A percentile compares a stretch with the other conserved stretches of the same genome.
Conservation (phyloP, 2,329 filamentous ascomycete genomes). For the Albifimbria verrucaria region DNA sequence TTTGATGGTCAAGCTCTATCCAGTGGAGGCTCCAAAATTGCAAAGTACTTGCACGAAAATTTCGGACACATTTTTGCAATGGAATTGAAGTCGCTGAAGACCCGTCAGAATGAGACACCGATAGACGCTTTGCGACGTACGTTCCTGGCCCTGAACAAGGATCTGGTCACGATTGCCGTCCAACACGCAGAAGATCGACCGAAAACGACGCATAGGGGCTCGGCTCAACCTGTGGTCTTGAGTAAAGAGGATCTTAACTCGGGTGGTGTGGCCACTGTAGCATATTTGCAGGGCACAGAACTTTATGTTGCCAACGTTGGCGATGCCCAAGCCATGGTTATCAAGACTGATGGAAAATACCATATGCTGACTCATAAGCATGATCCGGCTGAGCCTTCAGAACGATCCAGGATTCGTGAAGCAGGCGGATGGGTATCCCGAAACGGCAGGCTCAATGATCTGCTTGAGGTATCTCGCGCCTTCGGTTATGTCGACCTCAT, state of each 20-base stretch:
- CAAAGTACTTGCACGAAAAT: constrained; percentile 94
- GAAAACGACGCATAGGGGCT: constrained; percentile 64
- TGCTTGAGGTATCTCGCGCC: constrained; percentile 85
- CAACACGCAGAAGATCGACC: constrained; percentile 75
- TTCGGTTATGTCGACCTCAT: constrained; percentile 94
- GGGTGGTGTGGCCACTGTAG: constrained; percentile 86
- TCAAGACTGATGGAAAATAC: constrained; percentile 82
- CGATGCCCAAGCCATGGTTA: constrained; percentile 91
- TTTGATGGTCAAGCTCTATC: constrained; percentile 93
- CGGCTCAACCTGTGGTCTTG: constrained; percentile 70
- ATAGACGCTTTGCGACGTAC: constrained; percentile 80
- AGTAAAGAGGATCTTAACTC: constrained; percentile 86
- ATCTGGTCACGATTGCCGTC: constrained; percentile 80
- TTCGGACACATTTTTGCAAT: constrained; percentile 81
- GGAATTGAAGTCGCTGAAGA: constrained; percentile 73
- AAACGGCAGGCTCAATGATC: constrained; percentile 89
- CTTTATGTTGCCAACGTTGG: constrained; percentile 94
- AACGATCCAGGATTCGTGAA: constrained; percentile 86
- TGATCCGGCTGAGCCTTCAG: constrained; percentile 80
- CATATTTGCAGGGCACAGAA: constrained; percentile 86
- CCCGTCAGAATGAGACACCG: constrained; percentile 67
- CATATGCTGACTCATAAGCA: constrained; percentile 86
- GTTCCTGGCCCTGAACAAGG: constrained; percentile 89
- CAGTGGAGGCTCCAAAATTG: constrained; percentile 88
- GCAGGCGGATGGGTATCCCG: constrained; percentile 95